Evolutionary conservation across 2,329 filamentous ascomycete species (phyloP).

Genomic region (Aspergillus pseudoglaucus): DNA sequence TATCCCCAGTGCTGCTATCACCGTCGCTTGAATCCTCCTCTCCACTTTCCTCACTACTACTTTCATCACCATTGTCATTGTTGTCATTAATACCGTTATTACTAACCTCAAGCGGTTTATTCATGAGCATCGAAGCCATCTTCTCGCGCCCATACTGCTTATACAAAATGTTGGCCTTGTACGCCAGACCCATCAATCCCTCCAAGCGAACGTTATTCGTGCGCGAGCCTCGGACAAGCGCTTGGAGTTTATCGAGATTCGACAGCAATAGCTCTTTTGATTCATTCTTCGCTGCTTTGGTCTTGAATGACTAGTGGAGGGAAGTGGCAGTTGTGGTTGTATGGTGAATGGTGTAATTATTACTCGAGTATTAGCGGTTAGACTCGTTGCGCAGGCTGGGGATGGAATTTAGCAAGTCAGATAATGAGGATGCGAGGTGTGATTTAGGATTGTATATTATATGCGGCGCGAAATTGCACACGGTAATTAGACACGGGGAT

Average conservation of each 20-base stretch:
- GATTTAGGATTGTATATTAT: too few species aligned
- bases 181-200: conserved; percentile 1
- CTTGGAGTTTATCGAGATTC: background rate
- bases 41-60: background rate
- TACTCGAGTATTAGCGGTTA: background rate
- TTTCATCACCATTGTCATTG: background rate
- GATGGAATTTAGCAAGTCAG: too few species aligned
- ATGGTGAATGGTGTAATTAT: background rate
- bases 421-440: too few species aligned
- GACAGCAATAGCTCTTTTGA: background rate
- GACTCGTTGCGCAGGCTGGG: background rate
- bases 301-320: background rate
- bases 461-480: too few species aligned
- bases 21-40: background rate
- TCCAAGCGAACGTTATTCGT: conserved; percentile 1
- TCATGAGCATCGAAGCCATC: background rate
- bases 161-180: conserved; percentile 1
- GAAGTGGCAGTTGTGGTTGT: background rate
- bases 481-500: too few species aligned
- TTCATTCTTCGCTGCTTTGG: background rate
- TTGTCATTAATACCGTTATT: background rate
- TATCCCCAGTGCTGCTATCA: background rate
- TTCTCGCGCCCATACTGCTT: background rate
- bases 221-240: background rate
- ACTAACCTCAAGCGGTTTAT: background rate